These are phyloP conservation scores for Trichocladium antarcticum DNA, from an alignment of 495 filamentous ascomycete species.

Conservation along the genomic window DNA sequence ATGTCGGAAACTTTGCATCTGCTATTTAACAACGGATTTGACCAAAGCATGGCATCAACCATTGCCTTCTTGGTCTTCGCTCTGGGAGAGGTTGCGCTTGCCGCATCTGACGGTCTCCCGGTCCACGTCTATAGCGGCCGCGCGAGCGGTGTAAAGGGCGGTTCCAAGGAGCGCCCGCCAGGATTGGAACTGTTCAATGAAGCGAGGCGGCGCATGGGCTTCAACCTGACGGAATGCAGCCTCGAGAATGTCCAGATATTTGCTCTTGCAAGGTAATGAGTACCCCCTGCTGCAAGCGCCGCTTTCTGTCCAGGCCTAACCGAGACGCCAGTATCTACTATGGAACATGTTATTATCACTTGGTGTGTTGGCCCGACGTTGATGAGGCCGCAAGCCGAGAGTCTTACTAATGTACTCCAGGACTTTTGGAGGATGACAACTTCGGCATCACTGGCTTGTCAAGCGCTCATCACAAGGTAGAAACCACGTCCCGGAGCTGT, in stretches of 20 bases:
- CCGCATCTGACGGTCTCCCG: conserved; percentile 35
- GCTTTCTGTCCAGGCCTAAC: background rate
- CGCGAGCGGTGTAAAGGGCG: conserved; percentile 44
- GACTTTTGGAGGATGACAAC: conserved; percentile 49
- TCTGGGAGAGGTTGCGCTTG: conserved; percentile 44
- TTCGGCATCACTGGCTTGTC: conserved; percentile 42
- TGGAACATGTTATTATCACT: conserved; percentile 38
- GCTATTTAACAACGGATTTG: conserved; percentile 40
- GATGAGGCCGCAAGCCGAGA: no score
- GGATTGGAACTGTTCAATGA: conserved; percentile 50
- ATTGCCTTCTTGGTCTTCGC: conserved; percentile 48
- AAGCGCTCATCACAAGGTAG: conserved; percentile 43
- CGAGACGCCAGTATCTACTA: conserved; percentile 38
- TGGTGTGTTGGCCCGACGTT: conserved; percentile 26
- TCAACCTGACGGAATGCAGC: conserved; percentile 42
- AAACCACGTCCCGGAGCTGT: background rate
- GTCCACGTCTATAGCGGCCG: conserved; percentile 35
- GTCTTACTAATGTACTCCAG: conserved; percentile 24
- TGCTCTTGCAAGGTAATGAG: conserved; percentile 41
- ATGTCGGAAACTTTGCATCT: conserved; percentile 35
- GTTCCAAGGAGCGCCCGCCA: conserved; percentile 38
- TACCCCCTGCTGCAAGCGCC: background rate
- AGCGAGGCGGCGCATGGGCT: conserved; percentile 47
- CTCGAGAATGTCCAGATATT: conserved; percentile 49
- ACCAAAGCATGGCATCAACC: conserved; percentile 38